These are phyloP conservation scores for Vigna mungo DNA, from an alignment of 306 rosid species.

Conservation along the genomic window DNA sequence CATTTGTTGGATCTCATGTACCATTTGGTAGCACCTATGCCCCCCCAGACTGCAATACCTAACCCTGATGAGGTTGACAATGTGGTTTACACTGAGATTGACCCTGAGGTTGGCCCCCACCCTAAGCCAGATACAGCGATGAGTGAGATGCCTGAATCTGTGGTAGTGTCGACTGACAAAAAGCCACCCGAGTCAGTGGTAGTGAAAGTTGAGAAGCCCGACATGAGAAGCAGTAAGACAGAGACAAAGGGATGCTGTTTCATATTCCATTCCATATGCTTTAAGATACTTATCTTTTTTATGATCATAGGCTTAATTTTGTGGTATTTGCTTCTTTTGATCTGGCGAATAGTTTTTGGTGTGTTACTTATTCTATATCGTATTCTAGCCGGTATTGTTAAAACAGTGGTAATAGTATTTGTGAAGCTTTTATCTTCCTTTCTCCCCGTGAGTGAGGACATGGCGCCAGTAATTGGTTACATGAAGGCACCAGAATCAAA, in stretches of 20 bases:
- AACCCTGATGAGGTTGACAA: too few species aligned
- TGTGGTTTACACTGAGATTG: too few species aligned
- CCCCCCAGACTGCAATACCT: background rate
- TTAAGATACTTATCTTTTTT: background rate
- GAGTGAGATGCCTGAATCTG: background rate
- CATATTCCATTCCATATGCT: background rate
- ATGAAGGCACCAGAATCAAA: background rate
- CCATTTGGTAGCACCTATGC: background rate
- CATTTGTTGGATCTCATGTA: conserved; percentile 30
- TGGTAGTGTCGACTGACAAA: too few species aligned
- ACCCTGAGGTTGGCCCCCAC: too few species aligned
- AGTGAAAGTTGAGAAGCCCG: background rate
- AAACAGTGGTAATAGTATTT: background rate
- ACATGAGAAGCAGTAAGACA: background rate
- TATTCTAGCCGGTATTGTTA: background rate
- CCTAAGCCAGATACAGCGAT: background rate
- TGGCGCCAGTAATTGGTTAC: too few species aligned
- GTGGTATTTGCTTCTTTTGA: background rate
- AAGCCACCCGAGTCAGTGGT: background rate
- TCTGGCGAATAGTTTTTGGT: background rate
- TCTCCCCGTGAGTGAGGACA: background rate
- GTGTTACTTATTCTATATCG: background rate
- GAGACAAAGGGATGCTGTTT: background rate
- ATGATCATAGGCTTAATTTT: background rate
- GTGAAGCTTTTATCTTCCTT: background rate